Evolutionary conservation across 352 stramenopile species (phyloP).

Genomic region (Globisporangium middletonii): DNA sequence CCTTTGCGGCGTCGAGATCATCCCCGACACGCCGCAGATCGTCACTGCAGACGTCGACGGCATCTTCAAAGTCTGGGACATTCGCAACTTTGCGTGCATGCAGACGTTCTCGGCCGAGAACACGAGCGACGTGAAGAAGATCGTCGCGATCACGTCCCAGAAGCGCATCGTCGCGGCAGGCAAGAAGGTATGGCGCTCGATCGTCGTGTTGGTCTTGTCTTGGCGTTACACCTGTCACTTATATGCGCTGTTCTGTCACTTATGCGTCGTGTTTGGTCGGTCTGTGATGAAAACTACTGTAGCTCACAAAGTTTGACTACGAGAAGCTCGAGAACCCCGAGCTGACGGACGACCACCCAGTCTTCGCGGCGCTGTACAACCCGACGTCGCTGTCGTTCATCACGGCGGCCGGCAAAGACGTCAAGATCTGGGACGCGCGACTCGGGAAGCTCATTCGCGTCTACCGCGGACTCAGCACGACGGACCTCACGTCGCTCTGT

Average conservation of each 20-base stretch:
- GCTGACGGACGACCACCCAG: conserved; percentile 77
- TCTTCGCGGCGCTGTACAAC: conserved; percentile 83
- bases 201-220: background rate
- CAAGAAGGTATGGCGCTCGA: conserved; percentile 37
- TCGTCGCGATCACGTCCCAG: conserved; percentile 57
- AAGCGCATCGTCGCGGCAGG: conserved; percentile 76
- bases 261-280: no score
- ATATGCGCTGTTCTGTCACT: background rate
- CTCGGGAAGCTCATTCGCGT: conserved; percentile 74
- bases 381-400: conserved; percentile 84
- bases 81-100: conserved; percentile 87
- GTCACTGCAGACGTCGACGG: conserved; percentile 82
- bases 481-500: conserved; percentile 72
- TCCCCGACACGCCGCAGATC: conserved; percentile 80
- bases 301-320: conserved; percentile 83
- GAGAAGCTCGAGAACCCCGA: conserved; percentile 84
- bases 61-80: conserved; percentile 88
- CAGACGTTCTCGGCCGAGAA: conserved; percentile 83
- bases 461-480: conserved; percentile 62
- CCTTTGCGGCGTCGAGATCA: conserved; percentile 82
- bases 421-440: conserved; percentile 88
- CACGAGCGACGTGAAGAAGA: conserved; percentile 65
- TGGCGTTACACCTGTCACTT: background rate
- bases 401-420: conserved; percentile 63
- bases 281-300: background rate